phyloP scores from a whole-genome alignment of 495 filamentous ascomycete species.

The Pyrenula massariospora region DNA sequence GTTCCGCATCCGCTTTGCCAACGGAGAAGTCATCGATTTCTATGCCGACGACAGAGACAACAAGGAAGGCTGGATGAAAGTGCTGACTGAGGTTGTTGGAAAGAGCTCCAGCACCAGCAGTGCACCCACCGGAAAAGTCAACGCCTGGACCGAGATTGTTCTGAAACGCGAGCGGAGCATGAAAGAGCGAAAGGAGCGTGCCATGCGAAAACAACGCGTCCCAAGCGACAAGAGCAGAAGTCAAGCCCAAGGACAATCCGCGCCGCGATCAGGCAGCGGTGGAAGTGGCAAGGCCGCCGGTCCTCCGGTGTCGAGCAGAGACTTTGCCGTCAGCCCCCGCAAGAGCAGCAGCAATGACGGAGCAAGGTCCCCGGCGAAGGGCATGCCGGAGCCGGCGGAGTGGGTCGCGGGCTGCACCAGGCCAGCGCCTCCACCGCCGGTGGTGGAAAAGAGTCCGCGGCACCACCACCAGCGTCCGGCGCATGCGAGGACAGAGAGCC shows the following conservation, averaged over 20 bases:
- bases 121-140: slow-evolving; percentile 28
- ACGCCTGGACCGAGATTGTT: slow-evolving; percentile 75
- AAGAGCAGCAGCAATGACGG: background rate
- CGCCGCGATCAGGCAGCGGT: background rate
- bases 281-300: background rate
- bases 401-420: background rate
- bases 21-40: slow-evolving; percentile 96
- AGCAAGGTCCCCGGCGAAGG: background rate
- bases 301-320: background rate
- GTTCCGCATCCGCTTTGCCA: slow-evolving; percentile 94
- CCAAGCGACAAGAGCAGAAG: background rate
- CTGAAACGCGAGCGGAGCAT: slow-evolving; percentile 34
- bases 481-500: background rate
- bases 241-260: background rate
- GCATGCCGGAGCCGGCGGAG: background rate
- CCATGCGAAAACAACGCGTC: background rate
- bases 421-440: too few species aligned
- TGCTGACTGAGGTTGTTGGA: slow-evolving; percentile 74
- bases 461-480: background rate
- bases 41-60: slow-evolving; percentile 79
- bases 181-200: background rate
- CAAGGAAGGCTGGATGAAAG: slow-evolving; percentile 92
- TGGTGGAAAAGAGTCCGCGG: background rate
- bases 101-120: slow-evolving; percentile 28
- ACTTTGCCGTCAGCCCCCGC: background rate